These are phyloP conservation scores for Vigna mungo DNA, from an alignment of 306 rosid species.

Conservation along the genomic window DNA sequence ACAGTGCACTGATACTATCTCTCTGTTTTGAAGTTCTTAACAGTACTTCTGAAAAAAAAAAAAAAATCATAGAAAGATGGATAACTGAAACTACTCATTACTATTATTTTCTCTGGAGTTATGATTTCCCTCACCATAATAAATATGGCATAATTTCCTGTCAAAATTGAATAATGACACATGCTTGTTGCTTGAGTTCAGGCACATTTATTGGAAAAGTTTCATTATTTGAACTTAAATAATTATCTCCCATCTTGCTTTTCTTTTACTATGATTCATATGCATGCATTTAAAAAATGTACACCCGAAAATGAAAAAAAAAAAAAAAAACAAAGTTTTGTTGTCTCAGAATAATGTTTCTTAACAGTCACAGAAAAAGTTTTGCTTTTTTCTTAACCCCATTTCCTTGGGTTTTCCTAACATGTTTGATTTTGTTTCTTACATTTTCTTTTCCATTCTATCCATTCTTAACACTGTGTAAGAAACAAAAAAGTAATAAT, in stretches of 20 bases:
- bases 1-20: background rate
- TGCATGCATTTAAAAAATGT: background rate
- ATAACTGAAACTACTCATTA: background rate
- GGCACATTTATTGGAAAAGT: constrained; percentile 5
- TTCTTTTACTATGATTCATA: background rate
- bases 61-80: background rate
- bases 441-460: background rate
- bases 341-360: background rate
- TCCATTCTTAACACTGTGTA: too few relatives aligned
- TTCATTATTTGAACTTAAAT: background rate
- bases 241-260: background rate
- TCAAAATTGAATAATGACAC: background rate
- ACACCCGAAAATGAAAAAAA: background rate
- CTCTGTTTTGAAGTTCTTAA: background rate
- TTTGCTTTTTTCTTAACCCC: background rate
- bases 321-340: background rate
- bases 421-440: background rate
- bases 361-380: background rate
- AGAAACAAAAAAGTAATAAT: background rate
- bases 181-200: constrained; percentile 3
- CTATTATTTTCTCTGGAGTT: background rate
- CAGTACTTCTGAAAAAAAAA: background rate
- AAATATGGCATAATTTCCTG: background rate
- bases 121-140: background rate
- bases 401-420: background rate